phyloP scores from a whole-genome alignment of 495 filamentous ascomycete genomes.

The Cenococcum geophilum region DNA sequence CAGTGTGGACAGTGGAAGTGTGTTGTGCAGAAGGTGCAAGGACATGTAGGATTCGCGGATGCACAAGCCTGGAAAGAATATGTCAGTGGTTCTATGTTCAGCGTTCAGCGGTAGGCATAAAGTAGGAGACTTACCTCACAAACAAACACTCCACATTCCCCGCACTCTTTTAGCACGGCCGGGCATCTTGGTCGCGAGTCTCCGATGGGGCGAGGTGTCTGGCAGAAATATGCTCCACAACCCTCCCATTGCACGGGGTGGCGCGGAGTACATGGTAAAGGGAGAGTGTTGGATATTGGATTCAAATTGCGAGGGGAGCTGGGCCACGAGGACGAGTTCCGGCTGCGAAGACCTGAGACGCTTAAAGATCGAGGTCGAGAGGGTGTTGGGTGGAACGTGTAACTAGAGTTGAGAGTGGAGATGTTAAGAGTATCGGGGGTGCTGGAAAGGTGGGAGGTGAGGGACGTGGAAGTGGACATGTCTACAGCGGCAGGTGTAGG shows the following conservation, averaged over 20 bases:
- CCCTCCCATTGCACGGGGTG: constrained; percentile 49
- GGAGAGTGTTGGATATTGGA: constrained; percentile 28
- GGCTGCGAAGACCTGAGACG: constrained; percentile 23
- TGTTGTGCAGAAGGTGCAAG: constrained; percentile 49
- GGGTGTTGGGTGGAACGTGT: constrained; percentile 10
- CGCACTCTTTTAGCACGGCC: constrained; percentile 48
- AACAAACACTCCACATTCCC: constrained; percentile 50
- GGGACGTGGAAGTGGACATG: constrained; percentile 24
- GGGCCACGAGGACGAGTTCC: constrained; percentile 14
- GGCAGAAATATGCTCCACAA: constrained; percentile 55
- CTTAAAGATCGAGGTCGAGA: constrained; percentile 32
- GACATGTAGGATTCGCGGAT: constrained; percentile 44
- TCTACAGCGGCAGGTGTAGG: constrained; percentile 11
- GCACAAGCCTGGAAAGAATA: constrained; percentile 35
- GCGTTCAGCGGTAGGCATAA: constrained; percentile 21
- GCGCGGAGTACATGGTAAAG: constrained; percentile 39
- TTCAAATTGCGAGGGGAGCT: constrained; percentile 14
- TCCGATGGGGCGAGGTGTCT: constrained; percentile 45
- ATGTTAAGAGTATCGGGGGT: background rate
- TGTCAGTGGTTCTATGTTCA: too few species aligned
- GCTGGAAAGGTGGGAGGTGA: constrained; percentile 15
- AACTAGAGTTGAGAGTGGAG: constrained; percentile 11
- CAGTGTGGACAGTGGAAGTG: constrained; percentile 53
- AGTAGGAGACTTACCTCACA: constrained; percentile 43
- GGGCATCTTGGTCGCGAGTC: constrained; percentile 49